These are phyloP conservation scores for Prunus salicina DNA, from an alignment of 306 rosid species.

Conservation along the genomic window DNA sequence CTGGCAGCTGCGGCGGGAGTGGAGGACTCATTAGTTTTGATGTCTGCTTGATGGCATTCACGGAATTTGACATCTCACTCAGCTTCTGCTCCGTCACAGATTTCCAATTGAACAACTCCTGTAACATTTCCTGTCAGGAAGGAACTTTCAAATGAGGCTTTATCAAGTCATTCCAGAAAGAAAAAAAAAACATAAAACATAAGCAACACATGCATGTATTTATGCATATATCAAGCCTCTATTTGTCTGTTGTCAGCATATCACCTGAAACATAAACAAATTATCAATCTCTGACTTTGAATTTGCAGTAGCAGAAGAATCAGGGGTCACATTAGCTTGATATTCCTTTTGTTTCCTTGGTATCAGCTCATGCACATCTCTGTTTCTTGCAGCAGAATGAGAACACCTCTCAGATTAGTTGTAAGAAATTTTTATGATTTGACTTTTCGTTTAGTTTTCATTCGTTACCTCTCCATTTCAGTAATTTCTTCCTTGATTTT, in stretches of 20 bases:
- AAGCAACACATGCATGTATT: no score
- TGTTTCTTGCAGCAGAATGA: constrained; percentile 31
- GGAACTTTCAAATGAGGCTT: constrained; percentile 8
- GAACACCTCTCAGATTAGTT: constrained; percentile 7
- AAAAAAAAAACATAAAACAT: not conserved
- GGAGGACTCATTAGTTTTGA: constrained; percentile 31
- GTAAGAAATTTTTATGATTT: not conserved
- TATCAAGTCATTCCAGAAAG: not conserved
- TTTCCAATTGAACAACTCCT: constrained; percentile 77
- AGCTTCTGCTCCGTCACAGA: constrained; percentile 72
- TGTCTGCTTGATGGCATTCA: constrained; percentile 50
- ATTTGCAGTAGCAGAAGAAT: constrained; percentile 67
- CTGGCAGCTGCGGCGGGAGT: not conserved
- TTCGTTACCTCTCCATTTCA: constrained; percentile 50
- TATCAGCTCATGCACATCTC: constrained; percentile 39
- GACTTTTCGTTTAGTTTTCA: not conserved
- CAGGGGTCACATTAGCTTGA: constrained; percentile 64
- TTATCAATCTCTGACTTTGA: constrained; percentile 61
- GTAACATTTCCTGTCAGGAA: constrained; percentile 61
- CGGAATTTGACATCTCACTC: constrained; percentile 53
- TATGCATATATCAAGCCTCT: not conserved
- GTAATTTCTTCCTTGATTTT: constrained; percentile 35
- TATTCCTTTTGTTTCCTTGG: constrained; percentile 44
- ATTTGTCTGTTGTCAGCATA: not conserved
- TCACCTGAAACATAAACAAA: constrained; percentile 66